Evolutionary conservation across 2,329 filamentous ascomycete species (phyloP), one percentile per base, ranked within the genome.

Genomic region (Helicocarpus griseus): DNA sequence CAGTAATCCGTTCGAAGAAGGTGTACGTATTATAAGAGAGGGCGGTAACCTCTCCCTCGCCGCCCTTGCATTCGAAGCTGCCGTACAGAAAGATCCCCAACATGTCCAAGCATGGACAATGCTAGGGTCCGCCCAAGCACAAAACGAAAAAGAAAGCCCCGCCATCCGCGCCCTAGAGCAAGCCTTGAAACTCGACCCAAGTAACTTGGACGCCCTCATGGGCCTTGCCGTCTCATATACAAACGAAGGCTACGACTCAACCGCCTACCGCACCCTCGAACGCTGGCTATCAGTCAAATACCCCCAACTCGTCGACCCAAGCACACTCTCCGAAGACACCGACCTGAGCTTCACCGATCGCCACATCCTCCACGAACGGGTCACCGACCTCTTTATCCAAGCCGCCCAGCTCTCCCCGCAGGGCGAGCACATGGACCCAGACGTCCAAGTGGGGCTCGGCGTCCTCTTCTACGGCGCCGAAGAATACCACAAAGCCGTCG

Each of bases 401-500:
- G 93, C 93, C 0, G 93, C 93, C 0, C 90, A 95, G 62, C 80
- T 96, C 46, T 93, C 88, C 28, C 93, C 93, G 0, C 85, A 88
- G 46, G 93, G 91, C 54, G 88, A 89, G 63, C 88, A 93, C 63
- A 97, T 98, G 87, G 94, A 98, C 64, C 93, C 93, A 0, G 93
- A 98, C 66, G 93, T 98, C 6, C 94, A 98, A 71, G 93, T 98
- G 53, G 93, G 93, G 1, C 78, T 98, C 1, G 94, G 94, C 33
- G 93, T 98, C 4, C 80, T 98, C 14, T 97, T 98, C 74, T 98
- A 98, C 71, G 93, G 91, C 48, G 89, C 88, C 28, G 93, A 98
- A 70, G 91, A 97, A 65, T 97, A 96, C 73, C 88, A 93, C 66
- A 98, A 98, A 74, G 93, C 93, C 0, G 91, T 98, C 35, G 93